Evolutionary conservation across 2,329 filamentous ascomycete species (phyloP).

Genomic region (Paraconiothyrium brasiliense): DNA sequence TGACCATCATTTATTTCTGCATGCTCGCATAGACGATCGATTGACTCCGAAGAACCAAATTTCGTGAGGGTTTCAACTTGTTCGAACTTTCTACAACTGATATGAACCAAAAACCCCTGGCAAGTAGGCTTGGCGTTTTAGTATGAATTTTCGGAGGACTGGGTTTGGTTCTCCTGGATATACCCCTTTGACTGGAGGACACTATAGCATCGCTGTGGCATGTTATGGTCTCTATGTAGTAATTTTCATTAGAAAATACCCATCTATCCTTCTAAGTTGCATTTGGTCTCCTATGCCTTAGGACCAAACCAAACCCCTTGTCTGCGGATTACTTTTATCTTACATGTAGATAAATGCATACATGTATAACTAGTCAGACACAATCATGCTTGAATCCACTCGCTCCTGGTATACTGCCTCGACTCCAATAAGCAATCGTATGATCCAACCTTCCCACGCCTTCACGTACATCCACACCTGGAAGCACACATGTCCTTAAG

Average conservation of each 20-base stretch:
- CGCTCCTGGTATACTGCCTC: too few species aligned
- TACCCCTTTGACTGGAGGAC: background rate
- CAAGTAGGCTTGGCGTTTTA: background rate
- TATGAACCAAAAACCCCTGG: background rate
- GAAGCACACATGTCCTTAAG: too few species aligned
- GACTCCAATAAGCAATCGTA: too few species aligned
- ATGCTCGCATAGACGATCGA: constrained; percentile 5
- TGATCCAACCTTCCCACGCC: too few species aligned
- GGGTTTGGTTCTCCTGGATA: background rate
- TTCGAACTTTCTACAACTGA: background rate
- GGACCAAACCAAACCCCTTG: too few species aligned
- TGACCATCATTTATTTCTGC: constrained; percentile 44
- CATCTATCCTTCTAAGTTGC: background rate
- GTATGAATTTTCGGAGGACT: background rate
- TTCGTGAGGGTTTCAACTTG: background rate
- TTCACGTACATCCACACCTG: too few species aligned
- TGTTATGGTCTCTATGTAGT: background rate
- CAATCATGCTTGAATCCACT: too few species aligned
- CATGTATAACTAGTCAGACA: too few species aligned
- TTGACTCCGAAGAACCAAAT: background rate
- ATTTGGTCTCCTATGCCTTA: background rate
- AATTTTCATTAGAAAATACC: background rate
- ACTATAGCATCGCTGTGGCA: background rate
- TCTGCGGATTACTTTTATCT: too few species aligned
- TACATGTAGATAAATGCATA: too few species aligned